Evolutionary conservation across 345 rosid species (phyloP).

Genomic region (Jatropha curcas): DNA sequence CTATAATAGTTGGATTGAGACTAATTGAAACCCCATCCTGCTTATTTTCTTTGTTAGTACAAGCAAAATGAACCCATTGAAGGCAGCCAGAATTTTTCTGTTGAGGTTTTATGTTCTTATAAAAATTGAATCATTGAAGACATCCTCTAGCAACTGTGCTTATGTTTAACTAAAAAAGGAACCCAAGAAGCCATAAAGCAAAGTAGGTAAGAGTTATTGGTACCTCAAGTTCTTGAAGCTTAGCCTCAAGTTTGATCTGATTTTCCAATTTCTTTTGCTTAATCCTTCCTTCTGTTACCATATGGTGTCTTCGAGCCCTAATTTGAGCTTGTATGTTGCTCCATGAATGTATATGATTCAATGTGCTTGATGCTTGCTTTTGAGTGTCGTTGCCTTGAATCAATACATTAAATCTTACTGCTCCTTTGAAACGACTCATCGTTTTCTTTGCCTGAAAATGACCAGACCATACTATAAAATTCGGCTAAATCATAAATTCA

Average conservation of each 20-base stretch:
- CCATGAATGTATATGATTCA: conserved; percentile 69
- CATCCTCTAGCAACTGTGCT: not conserved
- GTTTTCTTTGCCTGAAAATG: conserved; percentile 58
- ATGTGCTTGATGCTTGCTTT: conserved; percentile 56
- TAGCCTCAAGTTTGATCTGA: conserved; percentile 72
- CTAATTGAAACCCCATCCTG: too few species aligned
- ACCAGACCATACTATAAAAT: not conserved
- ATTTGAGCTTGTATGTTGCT: conserved; percentile 66
- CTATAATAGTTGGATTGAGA: too few species aligned
- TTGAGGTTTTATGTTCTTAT: too few species aligned
- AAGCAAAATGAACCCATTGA: not conserved
- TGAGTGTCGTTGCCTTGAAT: conserved; percentile 49
- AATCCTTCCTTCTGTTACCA: conserved; percentile 75
- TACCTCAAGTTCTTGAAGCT: conserved; percentile 71
- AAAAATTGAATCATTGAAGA: not conserved
- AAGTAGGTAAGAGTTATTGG: not conserved
- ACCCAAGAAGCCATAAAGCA: not conserved
- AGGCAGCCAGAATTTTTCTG: not conserved
- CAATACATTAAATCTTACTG: conserved; percentile 58
- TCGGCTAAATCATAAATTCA: too few species aligned
- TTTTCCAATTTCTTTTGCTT: conserved; percentile 65
- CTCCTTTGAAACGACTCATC: conserved; percentile 42
- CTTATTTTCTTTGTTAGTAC: not conserved
- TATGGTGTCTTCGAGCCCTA: conserved; percentile 55
- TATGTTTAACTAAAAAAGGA: not conserved